phyloP scores from a whole-genome alignment of 208 protist species.

The Phytomonas serpens region DNA sequence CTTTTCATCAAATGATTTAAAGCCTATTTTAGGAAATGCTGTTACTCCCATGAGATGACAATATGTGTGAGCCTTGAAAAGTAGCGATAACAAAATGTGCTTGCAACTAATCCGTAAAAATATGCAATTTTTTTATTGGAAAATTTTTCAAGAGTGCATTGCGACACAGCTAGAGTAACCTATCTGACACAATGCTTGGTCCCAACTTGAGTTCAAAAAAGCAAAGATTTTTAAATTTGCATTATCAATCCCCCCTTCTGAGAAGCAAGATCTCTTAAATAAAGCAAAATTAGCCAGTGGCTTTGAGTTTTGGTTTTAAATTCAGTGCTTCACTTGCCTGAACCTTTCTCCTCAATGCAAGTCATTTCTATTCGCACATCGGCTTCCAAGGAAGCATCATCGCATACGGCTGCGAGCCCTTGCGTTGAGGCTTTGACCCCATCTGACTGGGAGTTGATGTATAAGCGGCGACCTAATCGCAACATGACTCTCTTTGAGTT shows the following conservation, averaged over 20 bases:
- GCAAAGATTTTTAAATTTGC: neutral
- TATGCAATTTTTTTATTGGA: neutral
- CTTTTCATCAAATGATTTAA: neutral
- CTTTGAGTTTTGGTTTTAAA: neutral
- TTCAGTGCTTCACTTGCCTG: neutral
- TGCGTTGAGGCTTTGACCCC: slow-evolving; percentile 3
- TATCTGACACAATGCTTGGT: neutral
- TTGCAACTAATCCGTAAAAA: neutral
- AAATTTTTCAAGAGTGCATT: neutral
- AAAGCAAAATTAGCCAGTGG: neutral
- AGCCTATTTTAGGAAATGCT: neutral
- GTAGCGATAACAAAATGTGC: neutral
- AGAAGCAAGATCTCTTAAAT: neutral
- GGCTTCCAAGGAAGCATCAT: neutral
- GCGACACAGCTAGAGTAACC: neutral
- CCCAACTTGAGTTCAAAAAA: neutral
- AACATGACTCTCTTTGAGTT: slow-evolving; percentile 75
- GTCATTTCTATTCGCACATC: slow-evolving; percentile 15
- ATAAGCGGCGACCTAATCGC: slow-evolving; percentile 43
- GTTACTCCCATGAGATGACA: neutral
- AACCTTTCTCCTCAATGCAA: slow-evolving; percentile 13
- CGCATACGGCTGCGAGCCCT: neutral
- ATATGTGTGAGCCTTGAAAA: neutral
- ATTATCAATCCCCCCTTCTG: neutral
- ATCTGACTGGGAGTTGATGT: slow-evolving; percentile 70